These are phyloP conservation scores for Solanum peruvianum DNA, from an alignment of 257 asterid species.

Conservation along the genomic window DNA sequence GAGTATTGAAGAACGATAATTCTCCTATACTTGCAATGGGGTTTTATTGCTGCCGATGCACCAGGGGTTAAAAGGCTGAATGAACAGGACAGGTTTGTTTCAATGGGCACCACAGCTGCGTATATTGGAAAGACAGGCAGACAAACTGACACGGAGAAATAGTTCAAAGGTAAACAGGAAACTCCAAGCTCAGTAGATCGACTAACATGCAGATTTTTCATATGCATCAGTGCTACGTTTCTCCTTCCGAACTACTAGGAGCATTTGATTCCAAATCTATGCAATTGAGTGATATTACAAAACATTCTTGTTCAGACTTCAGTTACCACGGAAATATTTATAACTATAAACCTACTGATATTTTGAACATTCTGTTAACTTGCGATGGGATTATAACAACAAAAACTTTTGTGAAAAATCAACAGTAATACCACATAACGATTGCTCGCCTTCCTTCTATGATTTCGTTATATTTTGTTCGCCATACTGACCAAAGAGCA, in stretches of 20 bases:
- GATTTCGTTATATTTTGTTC: background rate
- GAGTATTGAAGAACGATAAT: background rate
- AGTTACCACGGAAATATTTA: background rate
- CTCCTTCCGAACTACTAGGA: background rate
- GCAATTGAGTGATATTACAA: background rate
- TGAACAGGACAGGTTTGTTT: background rate
- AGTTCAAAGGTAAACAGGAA: background rate
- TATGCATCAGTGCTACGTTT: background rate
- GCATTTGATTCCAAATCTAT: background rate
- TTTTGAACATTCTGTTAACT: background rate
- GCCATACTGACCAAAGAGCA: background rate
- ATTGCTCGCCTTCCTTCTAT: background rate
- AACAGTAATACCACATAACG: background rate
- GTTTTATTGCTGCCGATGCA: background rate
- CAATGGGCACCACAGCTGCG: background rate
- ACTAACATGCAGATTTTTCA: background rate
- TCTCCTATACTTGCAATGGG: background rate
- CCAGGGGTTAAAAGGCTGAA: background rate
- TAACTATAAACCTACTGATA: background rate
- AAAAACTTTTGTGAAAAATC: background rate
- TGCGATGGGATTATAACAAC: background rate
- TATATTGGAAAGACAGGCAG: background rate
- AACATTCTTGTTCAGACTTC: background rate
- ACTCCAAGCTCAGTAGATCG: background rate
- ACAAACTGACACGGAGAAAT: background rate